Evolutionary conservation across 768 basidiomycete species (phyloP), one percentile per base, ranked within the genome.

Genomic region (Agrocybe praecox): DNA sequence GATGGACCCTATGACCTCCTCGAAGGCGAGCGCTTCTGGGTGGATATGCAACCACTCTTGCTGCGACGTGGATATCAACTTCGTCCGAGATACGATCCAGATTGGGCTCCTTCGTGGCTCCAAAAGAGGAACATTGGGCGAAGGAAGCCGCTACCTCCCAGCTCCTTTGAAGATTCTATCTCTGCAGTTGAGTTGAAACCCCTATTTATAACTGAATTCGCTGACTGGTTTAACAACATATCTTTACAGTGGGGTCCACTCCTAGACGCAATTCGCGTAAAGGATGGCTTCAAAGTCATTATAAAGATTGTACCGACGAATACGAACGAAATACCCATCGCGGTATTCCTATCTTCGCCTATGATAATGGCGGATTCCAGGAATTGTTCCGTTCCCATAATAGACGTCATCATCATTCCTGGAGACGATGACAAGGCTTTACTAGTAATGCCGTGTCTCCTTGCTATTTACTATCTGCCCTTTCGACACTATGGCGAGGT

Each of bases 401-500:
- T 59, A 26, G 57, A 62, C 40, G 54, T 58, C 19, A 42, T 62
- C 2, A 40, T 53, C 12, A 12, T 56, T 23, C 61, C 61, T 15
- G 49, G 34, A 15, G 53, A 50, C 42, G 54, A 56, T 33, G 50
- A 51, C 5, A 21, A 48, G 3, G 57, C 54, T 4, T 22, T 62
- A 2, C 8, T 56, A 29, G 58, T 59, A 32, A 59, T 62, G 53
- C 61, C 61, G n/a, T 33, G 40, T 7, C 45, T 59, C 8, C 36
- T 56, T 19, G 43, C n/a, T 5, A 49, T 56, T 34, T 5, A 40
- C 9, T 14, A 36, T 11, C 23, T 62, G 11, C 61, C 61, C 15
- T 59, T 62, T 46, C 34, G 55, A n/a, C 49, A 19, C 42, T 43
- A 56, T 6, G 53, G 53, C 2, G 61, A 62, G 33, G 33, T 62